A percentile compares a stretch with the other conserved stretches of the same genome.
Evolutionary conservation across 108 stramenopile genomes (phyloP).

Genomic region (Bacterosira constricta): DNA sequence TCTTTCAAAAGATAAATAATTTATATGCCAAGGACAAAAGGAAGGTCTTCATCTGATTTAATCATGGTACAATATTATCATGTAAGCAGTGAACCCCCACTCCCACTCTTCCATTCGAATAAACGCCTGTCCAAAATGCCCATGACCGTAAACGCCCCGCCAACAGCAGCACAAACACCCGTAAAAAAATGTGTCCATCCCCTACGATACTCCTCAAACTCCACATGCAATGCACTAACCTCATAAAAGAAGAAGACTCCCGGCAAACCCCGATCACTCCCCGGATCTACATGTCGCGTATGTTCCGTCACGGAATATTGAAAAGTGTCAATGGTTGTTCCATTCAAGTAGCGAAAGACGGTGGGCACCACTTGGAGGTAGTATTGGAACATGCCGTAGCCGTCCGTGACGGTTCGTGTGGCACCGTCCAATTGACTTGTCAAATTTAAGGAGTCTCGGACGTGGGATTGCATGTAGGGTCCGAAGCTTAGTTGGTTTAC

Average conservation of each 20-base stretch:
- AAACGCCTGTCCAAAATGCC: conserved; percentile 78
- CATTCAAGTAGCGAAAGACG: conserved; percentile 74
- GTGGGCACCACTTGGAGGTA: conserved; percentile 97
- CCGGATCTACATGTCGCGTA: conserved; percentile 91
- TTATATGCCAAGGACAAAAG: too few relatives aligned
- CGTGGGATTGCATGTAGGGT: conserved; percentile 59
- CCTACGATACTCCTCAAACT: conserved; percentile 86
- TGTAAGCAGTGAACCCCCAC: not conserved
- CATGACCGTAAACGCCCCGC: conserved; percentile 88
- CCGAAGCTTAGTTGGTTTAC: conserved; percentile 92
- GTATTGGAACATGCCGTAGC: conserved; percentile 94
- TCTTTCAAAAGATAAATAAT: too few relatives aligned
- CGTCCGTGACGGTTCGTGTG: conserved; percentile 64
- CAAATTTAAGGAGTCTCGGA: conserved; percentile 27
- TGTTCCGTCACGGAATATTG: conserved; percentile 98
- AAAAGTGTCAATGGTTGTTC: conserved; percentile 82
- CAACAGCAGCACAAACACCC: conserved; percentile 85
- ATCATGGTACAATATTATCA: too few relatives aligned
- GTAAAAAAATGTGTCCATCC: conserved; percentile 89
- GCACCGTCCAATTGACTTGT: conserved; percentile 81
- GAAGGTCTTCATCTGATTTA: too few relatives aligned
- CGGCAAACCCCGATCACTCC: conserved; percentile 87
- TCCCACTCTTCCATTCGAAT: conserved; percentile 50
- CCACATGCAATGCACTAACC: conserved; percentile 90
- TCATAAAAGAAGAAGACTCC: conserved; percentile 99